A percentile compares a stretch with the other conserved stretches of the same genome.
phyloP scores from a whole-genome alignment of 371 early-diverging fungal species.

The Rhizopus sp. region DNA sequence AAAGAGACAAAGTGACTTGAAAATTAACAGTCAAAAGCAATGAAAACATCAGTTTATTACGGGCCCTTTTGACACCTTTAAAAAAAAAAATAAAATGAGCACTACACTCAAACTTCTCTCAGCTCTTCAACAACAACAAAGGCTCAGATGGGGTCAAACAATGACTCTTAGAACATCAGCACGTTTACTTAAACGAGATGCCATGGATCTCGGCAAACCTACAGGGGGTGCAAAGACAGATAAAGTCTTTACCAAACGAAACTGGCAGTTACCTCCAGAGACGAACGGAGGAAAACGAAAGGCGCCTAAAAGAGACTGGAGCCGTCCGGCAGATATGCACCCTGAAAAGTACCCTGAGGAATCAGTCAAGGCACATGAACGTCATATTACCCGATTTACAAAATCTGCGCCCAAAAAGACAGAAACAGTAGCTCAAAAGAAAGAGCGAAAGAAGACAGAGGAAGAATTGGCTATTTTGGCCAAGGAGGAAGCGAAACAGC shows the following conservation, averaged over 20 bases:
- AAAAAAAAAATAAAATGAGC: too few species aligned
- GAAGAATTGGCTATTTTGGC: slow-evolving; percentile 29
- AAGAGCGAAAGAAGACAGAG: slow-evolving; percentile 38
- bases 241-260: background rate
- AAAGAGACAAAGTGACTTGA: background rate
- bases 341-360: slow-evolving; percentile 36
- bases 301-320: slow-evolving; percentile 37
- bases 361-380: slow-evolving; percentile 24
- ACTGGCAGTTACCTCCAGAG: too few species aligned
- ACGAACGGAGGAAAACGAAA: slow-evolving; percentile 10
- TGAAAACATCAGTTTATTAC: too few species aligned
- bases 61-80: too few species aligned
- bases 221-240: background rate
- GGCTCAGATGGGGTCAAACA: too few species aligned
- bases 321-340: slow-evolving; percentile 31
- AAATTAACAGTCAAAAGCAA: background rate
- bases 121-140: too few species aligned
- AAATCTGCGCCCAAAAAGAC: slow-evolving; percentile 16
- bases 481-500: slow-evolving; percentile 33
- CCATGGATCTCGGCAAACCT: background rate
- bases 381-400: slow-evolving; percentile 28
- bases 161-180: too few species aligned
- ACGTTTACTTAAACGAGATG: background rate
- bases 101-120: too few species aligned
- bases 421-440: slow-evolving; percentile 26